Evolutionary conservation across 495 filamentous ascomycete genomes (phyloP).

Genomic region (Staphylotrichum longicolle): DNA sequence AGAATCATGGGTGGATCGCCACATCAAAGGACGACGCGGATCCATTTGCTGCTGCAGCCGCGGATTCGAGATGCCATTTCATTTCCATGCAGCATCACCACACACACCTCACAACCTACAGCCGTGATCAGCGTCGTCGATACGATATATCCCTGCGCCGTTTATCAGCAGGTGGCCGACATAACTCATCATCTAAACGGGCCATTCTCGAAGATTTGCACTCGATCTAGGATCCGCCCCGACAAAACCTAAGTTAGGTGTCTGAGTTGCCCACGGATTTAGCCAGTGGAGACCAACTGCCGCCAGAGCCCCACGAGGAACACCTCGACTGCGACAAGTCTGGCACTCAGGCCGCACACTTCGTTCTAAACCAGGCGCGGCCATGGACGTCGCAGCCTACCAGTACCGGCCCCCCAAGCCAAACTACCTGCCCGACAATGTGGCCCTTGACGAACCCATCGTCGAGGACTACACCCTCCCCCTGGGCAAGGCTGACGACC

Average conservation of each 20-base stretch:
- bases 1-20: slow-evolving; percentile 4
- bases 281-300: too few species aligned
- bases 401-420: slow-evolving; percentile 45
- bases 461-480: slow-evolving; percentile 69
- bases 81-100: slow-evolving; percentile 1
- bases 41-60: background rate
- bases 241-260: too few species aligned
- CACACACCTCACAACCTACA: background rate
- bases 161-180: too few species aligned
- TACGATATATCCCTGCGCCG: too few species aligned
- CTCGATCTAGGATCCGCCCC: too few species aligned
- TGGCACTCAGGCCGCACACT: background rate
- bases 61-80: slow-evolving; percentile 13
- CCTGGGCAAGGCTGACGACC: slow-evolving; percentile 51
- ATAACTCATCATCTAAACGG: too few species aligned
- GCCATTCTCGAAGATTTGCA: too few species aligned
- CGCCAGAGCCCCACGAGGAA: too few species aligned
- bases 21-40: background rate
- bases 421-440: slow-evolving; percentile 50
- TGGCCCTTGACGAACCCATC: slow-evolving; percentile 48
- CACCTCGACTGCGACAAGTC: background rate
- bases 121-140: background rate
- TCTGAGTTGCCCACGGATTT: too few species aligned
- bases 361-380: background rate
- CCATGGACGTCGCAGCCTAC: slow-evolving; percentile 36